Evolutionary conservation across 192 early-diverging fungal species (phyloP), one percentile per base, ranked within the genome.

Genomic region (Entomortierella lignicola): DNA sequence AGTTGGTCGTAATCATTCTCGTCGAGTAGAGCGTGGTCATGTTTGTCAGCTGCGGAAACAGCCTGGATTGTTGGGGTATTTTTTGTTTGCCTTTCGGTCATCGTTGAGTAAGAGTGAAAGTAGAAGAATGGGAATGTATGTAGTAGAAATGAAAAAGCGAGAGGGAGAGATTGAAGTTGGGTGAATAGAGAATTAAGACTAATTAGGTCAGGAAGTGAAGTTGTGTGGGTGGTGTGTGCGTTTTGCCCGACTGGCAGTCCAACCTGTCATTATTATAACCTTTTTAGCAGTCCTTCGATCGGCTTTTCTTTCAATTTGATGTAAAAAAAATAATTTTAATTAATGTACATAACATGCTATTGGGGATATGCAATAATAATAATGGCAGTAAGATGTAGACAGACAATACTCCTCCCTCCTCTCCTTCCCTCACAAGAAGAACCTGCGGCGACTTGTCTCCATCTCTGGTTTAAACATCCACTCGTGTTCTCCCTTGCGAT

Each of bases 401-500:
- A 30, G 30, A n/a, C n/a, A n/a, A n/a, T n/a, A n/a, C n/a, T n/a
- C n/a, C n/a, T n/a, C n/a, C 32, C 42, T 11, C n/a, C n/a, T 8
- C 17, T 62, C 26, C 2, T 44, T 23, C 27, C 42, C 29, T 84
- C 85, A 93, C 61, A 93, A 79, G 83, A 95, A 95, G 87, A 98
- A 96, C 62, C 90, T 84, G 74, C 93, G 84, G 44, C 96, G 90
- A 70, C 93, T 95, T 13, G 96, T 98, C 80, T 96, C 95, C 91
- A 97, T 86, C 68, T 94, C 92, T 2, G 91, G 90, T 72, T 97
- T 97, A 65, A 94, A 96, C 72, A 94, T 86, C 96, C 96, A 99
- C 79, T 98, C 98, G 63, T 97, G 97, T 80, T 98, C 98, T 44
- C 96, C 97, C 60, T 89, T 90, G 25, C 94, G 91, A 55, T 98